Conservation (phyloP, 2,329 filamentous ascomycete species). For the Fusarium pseudograminearum region DNA sequence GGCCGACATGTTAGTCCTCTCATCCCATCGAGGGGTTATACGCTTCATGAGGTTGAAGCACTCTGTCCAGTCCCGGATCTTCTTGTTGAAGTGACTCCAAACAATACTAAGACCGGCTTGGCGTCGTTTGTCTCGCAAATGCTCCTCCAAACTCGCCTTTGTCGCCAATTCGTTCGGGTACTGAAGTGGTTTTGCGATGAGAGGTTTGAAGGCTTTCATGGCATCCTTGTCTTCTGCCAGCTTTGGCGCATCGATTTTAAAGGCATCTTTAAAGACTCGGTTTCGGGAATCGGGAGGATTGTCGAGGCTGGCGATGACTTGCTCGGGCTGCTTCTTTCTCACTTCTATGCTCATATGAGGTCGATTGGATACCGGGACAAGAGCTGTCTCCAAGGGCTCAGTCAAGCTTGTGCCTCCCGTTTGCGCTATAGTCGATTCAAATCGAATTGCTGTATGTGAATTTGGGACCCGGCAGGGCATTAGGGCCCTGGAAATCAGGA, state of each 20-base stretch:
- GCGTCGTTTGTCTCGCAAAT: conserved; percentile 47
- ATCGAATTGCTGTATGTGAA: conserved; percentile 23
- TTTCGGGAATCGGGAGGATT: conserved; percentile 42
- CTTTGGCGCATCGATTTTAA: conserved; percentile 40
- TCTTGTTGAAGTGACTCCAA: conserved; percentile 47
- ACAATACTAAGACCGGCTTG: conserved; percentile 55
- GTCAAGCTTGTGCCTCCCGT: not conserved
- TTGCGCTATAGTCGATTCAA: conserved; percentile 40
- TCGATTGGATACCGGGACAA: not conserved
- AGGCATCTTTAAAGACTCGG: conserved; percentile 48
- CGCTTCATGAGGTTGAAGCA: conserved; percentile 55
- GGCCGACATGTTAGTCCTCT: conserved; percentile 52
- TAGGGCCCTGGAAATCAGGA: conserved; percentile 38
- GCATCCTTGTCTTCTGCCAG: conserved; percentile 34
- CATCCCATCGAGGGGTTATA: conserved; percentile 52
- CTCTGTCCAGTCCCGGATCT: conserved; percentile 55
- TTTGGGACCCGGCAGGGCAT: conserved; percentile 36
- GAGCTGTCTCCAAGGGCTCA: conserved; percentile 10
- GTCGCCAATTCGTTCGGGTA: conserved; percentile 48
- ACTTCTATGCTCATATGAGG: conserved; percentile 9
- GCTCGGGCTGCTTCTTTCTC: conserved; percentile 13
- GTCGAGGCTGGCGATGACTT: conserved; percentile 29
- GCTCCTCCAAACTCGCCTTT: conserved; percentile 37
- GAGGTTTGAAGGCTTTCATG: conserved; percentile 43
- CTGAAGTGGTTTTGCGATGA: conserved; percentile 46